Base-by-base conservation (phyloP, 2,329 filamentous ascomycete genomes). In the Endothia cerciana region DNA sequence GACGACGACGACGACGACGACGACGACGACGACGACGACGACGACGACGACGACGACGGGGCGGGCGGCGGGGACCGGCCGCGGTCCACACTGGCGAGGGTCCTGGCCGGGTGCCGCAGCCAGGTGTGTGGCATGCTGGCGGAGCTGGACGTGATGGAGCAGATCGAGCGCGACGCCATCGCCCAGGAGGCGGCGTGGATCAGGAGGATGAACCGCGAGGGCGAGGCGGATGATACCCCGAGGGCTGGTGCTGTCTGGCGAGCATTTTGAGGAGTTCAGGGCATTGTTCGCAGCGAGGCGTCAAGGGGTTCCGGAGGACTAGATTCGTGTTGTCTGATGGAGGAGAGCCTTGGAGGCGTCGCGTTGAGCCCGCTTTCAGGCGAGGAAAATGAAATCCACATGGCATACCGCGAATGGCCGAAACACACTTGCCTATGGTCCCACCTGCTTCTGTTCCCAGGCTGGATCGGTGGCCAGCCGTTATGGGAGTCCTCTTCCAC, bases 71-170 rank as follows among this genome's bases (percentile, higher is more conserved):
- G 60, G 15, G 69, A 73, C 65, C 64, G 74, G 19, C 38, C 72
- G 71, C 69, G 69, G 43, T 76, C 76, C 19, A 85, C 80, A 66
- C 72, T 89, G 63, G 77, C 72, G 28, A 74, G 77, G 36, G 80
- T 87, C 69, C 73, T 90, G 47, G 75, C 74, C 7, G 81, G 79
- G 2, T 85, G 82, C 64, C 74, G 79, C 28, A 72, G 71, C 19
- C 74, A 91, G 55, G 80, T 89, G 15, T 73, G 77, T 58, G 85
- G 82, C 43, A 90, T 90, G 87, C 74, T 88, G 55, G 79, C 78
- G n/a, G 89, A 91, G 77, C 76, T 91, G 68, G 75, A 75, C n/a
- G 67, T 83, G 66, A 91, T 91, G 88, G 81, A 81, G 64, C 80
- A 83, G 71, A 84, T 91, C 64, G 87, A 89, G 76, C 77, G 77